Evolutionary conservation across 2,329 filamentous ascomycete species (phyloP), one percentile per base, ranked within the genome.

Genomic region (Phialemonium atrogriseum): DNA sequence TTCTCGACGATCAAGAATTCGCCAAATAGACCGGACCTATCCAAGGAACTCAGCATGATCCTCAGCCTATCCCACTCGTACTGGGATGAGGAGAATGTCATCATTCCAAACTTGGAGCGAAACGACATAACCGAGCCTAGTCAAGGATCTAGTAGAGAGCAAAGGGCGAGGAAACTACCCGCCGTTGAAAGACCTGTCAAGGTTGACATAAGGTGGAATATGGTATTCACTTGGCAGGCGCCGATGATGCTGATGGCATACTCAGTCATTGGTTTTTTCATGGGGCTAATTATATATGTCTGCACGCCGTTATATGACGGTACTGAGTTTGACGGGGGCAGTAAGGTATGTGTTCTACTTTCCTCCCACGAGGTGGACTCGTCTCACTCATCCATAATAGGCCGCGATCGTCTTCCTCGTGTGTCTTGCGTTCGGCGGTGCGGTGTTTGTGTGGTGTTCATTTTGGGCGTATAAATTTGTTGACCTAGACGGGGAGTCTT

Each of bases 221-320:
- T 50, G 48, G 39, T 48, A 2, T 50, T 50, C 28, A 49, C 47
- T 0, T 51, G 48, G 46, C 47, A 50, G 36, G 47, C 47, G 16
- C 46, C 47, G 8, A 46, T 49, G 33, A 49, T 50, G 47, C 41
- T 50, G 7, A 30, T 50, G 22, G 40, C 46, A 4, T 50, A 50
- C 34, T 42, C 46, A 5, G 34, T 46, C 8, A 36, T 48, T 10
- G 40, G 35, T 5, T 50, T 50, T 26, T 26, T 50, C 4, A 29
- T 37, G 7, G 36, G 46, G 4, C 22, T 47, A 18, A 43, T 38
- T n/a, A 32, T 45, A 3, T 49, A 46, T 26, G 38, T 48, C 16
- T 46, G 38, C 23, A 36, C 43, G 18, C 46, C 47, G 3, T 19
- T 49, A 3, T 50, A 49, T 23, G 40, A 33, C 8, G 37, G 42